Evolutionary conservation across 257 asterid genomes (phyloP), one percentile per base, ranked within the genome.

Genomic region (Plantago elongata): DNA sequence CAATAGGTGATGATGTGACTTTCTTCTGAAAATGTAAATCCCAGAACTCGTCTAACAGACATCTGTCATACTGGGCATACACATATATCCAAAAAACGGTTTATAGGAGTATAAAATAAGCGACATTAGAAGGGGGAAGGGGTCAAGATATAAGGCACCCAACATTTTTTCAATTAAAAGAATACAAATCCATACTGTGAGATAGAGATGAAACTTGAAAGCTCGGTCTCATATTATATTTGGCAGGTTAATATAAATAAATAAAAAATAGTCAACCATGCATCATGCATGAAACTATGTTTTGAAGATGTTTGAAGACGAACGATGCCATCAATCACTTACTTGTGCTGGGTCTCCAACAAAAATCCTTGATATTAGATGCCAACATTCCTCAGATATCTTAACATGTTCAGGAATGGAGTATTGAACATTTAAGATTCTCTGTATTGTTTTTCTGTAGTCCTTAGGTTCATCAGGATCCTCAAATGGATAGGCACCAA

Each of bases 401-500:
- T 67, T 62, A 61, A 87, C 69, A 9, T 82, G 56, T 13, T 82
- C 88, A 12, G 95, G 95, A 62, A 87, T 74, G 18, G 84, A 72
- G 51, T 84, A 87, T 46, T 84, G 95, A 67, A 87, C 95, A 42
- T 51, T 74, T 51, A 80, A 68, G 70, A 84, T 84, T 63, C 90
- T 87, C 80, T 87, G 88, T 18, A 89, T 89, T 9, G 97, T 87
- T 79, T 76, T 84, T 63, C 92, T 78, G 61, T 83, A 87, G 74
- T 87, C 91, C 75, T 77, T 84, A 51, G 95, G 95, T 63, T 87
- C 91, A 45, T 77, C 78, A 16, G 95, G 97, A 77, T 89, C 97
- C 77, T 87, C 97, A 72, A 89, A 89, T 11, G 97, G 95, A 71
- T 89, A 89, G 7, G 89, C 76, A 66, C 97, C 97, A 37, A 83